Evolutionary conservation across 1,284 basidiomycete genomes (phyloP), one percentile per base, ranked within the genome.

Genomic region (Ustilago trichophora): DNA sequence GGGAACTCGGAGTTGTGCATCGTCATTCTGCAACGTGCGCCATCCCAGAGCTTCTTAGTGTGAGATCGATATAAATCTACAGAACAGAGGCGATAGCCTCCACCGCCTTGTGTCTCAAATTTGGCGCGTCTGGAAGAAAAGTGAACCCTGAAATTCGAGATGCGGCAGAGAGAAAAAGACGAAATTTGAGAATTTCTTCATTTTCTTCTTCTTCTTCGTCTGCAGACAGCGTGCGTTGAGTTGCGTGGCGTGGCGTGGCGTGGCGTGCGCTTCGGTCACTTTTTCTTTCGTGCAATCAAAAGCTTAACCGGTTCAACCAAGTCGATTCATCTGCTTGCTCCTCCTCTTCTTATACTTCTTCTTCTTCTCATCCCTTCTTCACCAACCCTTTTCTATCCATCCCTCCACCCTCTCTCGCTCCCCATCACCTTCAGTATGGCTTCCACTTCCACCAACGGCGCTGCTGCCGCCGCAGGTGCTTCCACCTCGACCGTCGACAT

Each of bases 401-500:
- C n/a, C n/a, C n/a, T n/a, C n/a, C n/a, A n/a, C n/a, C n/a, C n/a
- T n/a, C 26, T 9, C 19, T 25, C 47, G 13, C 19, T 29, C 1
- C 21, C 18, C 29, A 18, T n/a, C 11, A 19, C n/a, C n/a, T 29
- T 19, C 54, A 64, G 52, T 31, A 73, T 70, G 68, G 71, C 65
- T 55, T 71, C 71, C 21, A 55, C 68, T 29, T 72, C 68, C 9
- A 53, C 51, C n/a, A 65, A 65, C 43, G 62, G 62, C 34, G 51
- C 68, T 22, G 32, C 58, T 12, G 42, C 55, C 27, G n/a, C n/a
- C n/a, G n/a, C n/a, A n/a, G n/a, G n/a, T n/a, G n/a, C n/a, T n/a
- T 62, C 60, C 36, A 53, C 56, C 6, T 35, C 52, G n/a, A 62
- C 68, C 42, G 47, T 25, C 49, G 64, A 73, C 40, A 79, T 79